These are phyloP conservation scores for Ophiostoma montium DNA, from an alignment of 2,329 filamentous ascomycete species.

Conservation along the genomic window DNA sequence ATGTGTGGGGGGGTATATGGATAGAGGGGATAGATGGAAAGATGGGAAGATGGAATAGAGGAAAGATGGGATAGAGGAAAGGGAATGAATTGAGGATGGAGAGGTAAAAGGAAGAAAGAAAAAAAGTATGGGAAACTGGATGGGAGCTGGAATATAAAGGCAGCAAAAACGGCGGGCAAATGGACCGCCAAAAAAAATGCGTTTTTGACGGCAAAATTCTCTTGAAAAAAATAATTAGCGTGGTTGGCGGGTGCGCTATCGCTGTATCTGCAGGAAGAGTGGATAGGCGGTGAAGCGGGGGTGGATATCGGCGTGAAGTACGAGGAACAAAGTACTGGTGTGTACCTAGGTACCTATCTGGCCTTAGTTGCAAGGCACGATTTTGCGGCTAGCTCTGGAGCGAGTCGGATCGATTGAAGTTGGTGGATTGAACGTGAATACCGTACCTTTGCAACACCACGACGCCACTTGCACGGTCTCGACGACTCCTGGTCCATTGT, in stretches of 20 bases:
- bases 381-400: background rate
- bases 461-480: background rate
- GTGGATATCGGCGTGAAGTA: background rate
- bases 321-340: too few relatives aligned
- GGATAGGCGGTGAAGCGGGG: slow-evolving; percentile 16
- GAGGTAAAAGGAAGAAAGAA: background rate
- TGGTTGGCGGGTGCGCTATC: slow-evolving; percentile 10
- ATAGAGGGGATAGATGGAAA: background rate
- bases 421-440: too few relatives aligned
- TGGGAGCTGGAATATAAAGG: background rate
- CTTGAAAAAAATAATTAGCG: slow-evolving; percentile 12
- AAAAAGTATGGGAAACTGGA: background rate
- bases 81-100: background rate
- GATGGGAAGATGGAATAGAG: background rate
- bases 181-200: slow-evolving; percentile 11
- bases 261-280: background rate
- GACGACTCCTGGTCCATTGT: background rate
- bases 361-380: background rate
- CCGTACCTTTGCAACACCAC: background rate
- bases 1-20: slow-evolving; percentile 5
- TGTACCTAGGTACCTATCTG: background rate
- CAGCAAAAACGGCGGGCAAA: background rate
- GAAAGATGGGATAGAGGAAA: slow-evolving; percentile 8
- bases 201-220: slow-evolving; percentile 13
- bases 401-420: too few relatives aligned